phyloP scores from a whole-genome alignment of 257 asterid genomes.

The Solanum okadae region DNA sequence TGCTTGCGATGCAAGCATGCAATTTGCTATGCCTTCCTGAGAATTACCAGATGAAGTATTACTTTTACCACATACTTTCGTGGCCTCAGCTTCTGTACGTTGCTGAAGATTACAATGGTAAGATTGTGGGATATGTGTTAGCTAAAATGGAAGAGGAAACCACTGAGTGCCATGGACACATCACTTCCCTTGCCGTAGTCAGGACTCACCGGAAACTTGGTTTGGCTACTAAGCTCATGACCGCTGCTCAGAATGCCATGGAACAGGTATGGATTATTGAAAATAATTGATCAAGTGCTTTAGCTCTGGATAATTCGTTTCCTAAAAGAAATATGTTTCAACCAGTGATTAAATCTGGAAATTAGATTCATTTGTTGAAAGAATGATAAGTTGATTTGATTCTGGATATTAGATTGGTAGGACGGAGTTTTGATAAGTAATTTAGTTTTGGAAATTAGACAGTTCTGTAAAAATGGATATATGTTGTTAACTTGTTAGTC shows the following conservation, averaged over 20 bases:
- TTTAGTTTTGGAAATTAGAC: not conserved
- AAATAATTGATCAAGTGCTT: not conserved
- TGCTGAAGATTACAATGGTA: conserved; percentile 95
- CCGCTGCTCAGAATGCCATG: conserved; percentile 98
- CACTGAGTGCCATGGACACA: conserved; percentile 95
- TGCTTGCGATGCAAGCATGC: conserved; percentile 94
- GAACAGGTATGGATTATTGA: conserved; percentile 43
- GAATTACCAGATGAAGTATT: conserved; percentile 96
- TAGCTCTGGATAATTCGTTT: not conserved
- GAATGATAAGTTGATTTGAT: not conserved
- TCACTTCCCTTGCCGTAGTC: conserved; percentile 97
- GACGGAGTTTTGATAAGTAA: not conserved
- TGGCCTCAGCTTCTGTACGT: conserved; percentile 99
- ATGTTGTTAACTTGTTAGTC: not conserved
- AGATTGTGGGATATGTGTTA: conserved; percentile 89
- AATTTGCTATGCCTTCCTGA: conserved; percentile 90
- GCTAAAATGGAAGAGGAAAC: conserved; percentile 98
- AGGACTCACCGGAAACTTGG: conserved; percentile 96
- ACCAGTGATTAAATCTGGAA: not conserved
- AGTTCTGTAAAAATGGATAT: not conserved
- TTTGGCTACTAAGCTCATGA: conserved; percentile 95
- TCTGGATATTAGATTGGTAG: not conserved
- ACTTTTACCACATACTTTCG: conserved; percentile 88
- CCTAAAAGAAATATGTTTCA: not conserved
- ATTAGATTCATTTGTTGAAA: not conserved